phyloP scores from a whole-genome alignment of 768 basidiomycete species.

The Mycena filopes region DNA sequence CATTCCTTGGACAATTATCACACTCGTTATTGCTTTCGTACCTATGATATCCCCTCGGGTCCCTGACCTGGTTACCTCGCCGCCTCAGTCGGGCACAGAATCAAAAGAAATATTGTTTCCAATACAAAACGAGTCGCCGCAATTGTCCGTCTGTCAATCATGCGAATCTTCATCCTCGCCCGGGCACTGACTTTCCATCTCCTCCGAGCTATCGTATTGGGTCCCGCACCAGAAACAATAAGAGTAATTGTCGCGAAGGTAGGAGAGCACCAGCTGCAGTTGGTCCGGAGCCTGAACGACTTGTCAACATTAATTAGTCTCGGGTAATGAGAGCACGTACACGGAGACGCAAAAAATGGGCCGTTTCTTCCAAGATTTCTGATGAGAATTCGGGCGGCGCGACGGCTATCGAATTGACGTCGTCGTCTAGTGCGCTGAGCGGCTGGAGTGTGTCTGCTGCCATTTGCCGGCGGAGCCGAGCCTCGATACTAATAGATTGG shows the following conservation, averaged over 20 bases:
- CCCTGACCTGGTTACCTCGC: constrained; percentile 16
- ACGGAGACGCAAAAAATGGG: constrained; percentile 73
- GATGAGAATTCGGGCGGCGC: constrained; percentile 54
- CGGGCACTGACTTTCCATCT: constrained; percentile 75
- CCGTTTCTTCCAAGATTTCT: constrained; percentile 73
- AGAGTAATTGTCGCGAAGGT: constrained; percentile 75
- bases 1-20: constrained; percentile 29
- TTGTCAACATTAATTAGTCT: constrained; percentile 28
- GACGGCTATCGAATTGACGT: constrained; percentile 33
- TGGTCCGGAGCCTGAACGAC: constrained; percentile 72
- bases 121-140: too few relatives aligned
- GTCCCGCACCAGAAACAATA: constrained; percentile 95
- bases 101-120: constrained; percentile 20
- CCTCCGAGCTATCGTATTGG: constrained; percentile 69
- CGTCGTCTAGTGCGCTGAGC: constrained; percentile 52
- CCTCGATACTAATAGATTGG: constrained; percentile 42
- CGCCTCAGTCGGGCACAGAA: constrained; percentile 20
- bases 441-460: constrained; percentile 75
- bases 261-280: constrained; percentile 71
- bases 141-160: constrained; percentile 58
- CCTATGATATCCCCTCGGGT: constrained; percentile 29
- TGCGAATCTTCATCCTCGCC: constrained; percentile 83
- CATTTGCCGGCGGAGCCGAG: constrained; percentile 80
- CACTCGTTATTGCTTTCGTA: constrained; percentile 25
- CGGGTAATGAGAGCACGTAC: constrained; percentile 47